Conservation (phyloP, 2,329 filamentous ascomycete species). For the Epichloe scottii region DNA sequence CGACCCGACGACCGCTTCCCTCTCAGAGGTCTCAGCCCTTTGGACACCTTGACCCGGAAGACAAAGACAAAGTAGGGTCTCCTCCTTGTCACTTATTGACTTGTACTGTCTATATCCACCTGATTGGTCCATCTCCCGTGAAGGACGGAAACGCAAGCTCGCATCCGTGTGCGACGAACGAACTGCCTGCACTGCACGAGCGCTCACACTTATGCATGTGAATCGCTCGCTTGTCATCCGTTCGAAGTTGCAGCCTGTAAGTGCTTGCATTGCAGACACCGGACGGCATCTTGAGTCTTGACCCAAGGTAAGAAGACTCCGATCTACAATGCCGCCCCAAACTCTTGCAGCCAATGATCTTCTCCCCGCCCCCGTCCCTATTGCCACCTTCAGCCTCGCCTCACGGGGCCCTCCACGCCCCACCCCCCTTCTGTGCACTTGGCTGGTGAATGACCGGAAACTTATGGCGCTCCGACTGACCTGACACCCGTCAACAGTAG, state of each 20-base stretch:
- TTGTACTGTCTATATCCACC: not conserved
- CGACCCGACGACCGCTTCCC: too few relatives aligned
- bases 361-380: not conserved
- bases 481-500: not conserved
- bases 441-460: not conserved
- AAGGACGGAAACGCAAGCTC: not conserved
- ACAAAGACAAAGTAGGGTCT: not conserved
- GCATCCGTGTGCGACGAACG: not conserved
- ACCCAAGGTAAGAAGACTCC: not conserved
- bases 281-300: too few relatives aligned
- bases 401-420: not conserved
- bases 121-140: constrained; percentile 1
- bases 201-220: not conserved
- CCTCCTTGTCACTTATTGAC: not conserved
- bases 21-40: too few relatives aligned
- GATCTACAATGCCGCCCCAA: not conserved
- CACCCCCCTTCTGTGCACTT: not conserved
- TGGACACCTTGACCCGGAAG: not conserved
- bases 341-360: not conserved
- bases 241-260: too few relatives aligned
- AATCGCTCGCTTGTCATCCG: not conserved
- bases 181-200: too few relatives aligned
- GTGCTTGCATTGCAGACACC: too few relatives aligned
- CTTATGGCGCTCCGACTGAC: not conserved
- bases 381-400: not conserved